A percentile compares a stretch with the other conserved stretches of the same genome.
These are phyloP conservation scores for Hygrophoropsis aurantiaca DNA, from an alignment of 768 basidiomycete species.

Conservation along the genomic window DNA sequence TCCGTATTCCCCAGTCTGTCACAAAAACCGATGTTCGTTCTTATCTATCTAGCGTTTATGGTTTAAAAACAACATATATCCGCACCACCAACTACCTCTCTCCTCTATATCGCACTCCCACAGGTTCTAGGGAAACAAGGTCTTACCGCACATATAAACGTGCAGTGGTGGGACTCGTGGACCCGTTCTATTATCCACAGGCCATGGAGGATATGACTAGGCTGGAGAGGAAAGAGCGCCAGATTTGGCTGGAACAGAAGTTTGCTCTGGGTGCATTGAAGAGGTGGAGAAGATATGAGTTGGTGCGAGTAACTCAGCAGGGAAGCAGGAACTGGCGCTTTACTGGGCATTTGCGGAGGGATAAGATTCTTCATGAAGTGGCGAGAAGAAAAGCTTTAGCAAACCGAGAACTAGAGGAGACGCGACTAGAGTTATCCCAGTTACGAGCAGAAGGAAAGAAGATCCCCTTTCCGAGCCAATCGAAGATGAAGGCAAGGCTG, in stretches of 20 bases:
- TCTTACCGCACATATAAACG: slow-evolving; percentile 76
- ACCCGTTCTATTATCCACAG: slow-evolving; percentile 92
- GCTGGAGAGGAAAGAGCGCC: slow-evolving; percentile 52
- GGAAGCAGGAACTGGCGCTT: slow-evolving; percentile 39
- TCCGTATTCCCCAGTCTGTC: slow-evolving; percentile 84
- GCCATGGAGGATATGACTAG: slow-evolving; percentile 73
- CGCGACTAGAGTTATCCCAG: slow-evolving; percentile 30
- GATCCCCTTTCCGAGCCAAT: slow-evolving; percentile 2
- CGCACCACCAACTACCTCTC: slow-evolving; percentile 91
- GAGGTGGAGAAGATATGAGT: slow-evolving; percentile 29
- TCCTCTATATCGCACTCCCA: slow-evolving; percentile 37
- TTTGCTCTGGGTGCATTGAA: slow-evolving; percentile 46
- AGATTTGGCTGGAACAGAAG: slow-evolving; percentile 62
- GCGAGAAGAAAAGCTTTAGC: slow-evolving; percentile 45
- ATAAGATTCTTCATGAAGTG: slow-evolving; percentile 52
- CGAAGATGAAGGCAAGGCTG: too few relatives aligned
- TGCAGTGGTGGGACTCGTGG: slow-evolving; percentile 85
- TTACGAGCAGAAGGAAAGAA: slow-evolving; percentile 22
- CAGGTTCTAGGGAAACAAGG: slow-evolving; percentile 29
- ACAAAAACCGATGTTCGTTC: slow-evolving; percentile 92
- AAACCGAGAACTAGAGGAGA: slow-evolving; percentile 38
- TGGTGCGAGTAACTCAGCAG: slow-evolving; percentile 36
- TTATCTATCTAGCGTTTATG: slow-evolving; percentile 83
- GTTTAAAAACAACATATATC: slow-evolving; percentile 87
- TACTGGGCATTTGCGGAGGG: slow-evolving; percentile 40